Evolutionary conservation across 2,329 filamentous ascomycete species (phyloP), one percentile per base, ranked within the genome.

Genomic region (Elsinoe perseae): DNA sequence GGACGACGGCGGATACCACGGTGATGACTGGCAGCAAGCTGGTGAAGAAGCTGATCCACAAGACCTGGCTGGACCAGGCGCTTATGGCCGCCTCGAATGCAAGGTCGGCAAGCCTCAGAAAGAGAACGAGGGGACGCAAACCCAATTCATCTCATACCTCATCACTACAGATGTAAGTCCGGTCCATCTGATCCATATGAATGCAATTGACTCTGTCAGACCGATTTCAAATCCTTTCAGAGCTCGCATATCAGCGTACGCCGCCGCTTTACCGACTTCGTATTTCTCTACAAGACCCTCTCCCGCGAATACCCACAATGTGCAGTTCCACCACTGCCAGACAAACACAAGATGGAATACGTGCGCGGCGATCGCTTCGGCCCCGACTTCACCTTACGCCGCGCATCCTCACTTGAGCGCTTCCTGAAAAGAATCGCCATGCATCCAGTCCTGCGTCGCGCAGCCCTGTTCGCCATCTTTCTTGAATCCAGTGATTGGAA

Each of bases 281-380:
- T 95, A 64, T 98, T 95, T 70, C 83, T 98, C 60, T 96, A 89
- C 76, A 96, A 95, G 73, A 85, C 88, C 28, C 83, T 98, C 53
- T 84, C 80, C 61, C 85, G 84, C 68, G 91, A 96, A 70, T 97
- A 89, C 66, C 89, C 90, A 58, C 88, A 89, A 74, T 89, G 87
- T 71, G 93, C 93, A 48, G 89, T 98, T 2, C 93, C 93, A 27
- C 93, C 93, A 46, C 78, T 98, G 55, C 93, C 93, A 54, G 93
- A 97, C 74, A 98, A 97, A 78, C 92, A 97, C 77, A 95, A 95
- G 73, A 95, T 98, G 88, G 90, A 95, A 68, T 97, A 97, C 68
- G 93, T 97, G 53, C 87, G 91, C 32, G 93, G 93, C 64, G 92
- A 97, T 75, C 86, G 93, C 61, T 98, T 98, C 72, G 90, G 91